Evolutionary conservation across 2,329 filamentous ascomycete genomes (phyloP).

Genomic region (Claviceps capensis): DNA sequence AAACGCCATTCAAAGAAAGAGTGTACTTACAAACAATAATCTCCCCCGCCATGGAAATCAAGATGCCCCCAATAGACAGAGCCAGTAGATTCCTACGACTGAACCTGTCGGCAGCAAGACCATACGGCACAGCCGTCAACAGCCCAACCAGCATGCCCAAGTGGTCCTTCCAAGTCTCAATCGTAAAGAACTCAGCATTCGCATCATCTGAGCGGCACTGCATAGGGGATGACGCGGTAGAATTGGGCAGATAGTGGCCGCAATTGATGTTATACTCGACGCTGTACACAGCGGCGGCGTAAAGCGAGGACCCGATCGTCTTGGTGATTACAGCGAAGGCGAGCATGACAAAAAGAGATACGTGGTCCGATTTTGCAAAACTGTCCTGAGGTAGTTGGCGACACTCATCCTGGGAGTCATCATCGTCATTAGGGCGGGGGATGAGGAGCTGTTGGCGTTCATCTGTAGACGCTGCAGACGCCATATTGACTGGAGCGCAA

Average conservation of each 20-base stretch:
- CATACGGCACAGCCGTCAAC: constrained; percentile 3
- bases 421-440: not conserved
- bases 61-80: not conserved
- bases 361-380: not conserved
- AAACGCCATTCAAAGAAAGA: not conserved
- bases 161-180: not conserved
- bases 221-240: not conserved
- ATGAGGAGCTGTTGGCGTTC: constrained; percentile 3
- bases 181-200: not conserved
- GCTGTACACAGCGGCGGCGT: not conserved
- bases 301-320: not conserved
- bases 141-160: not conserved
- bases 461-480: not conserved
- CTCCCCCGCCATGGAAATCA: constrained; percentile 3
- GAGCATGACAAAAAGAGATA: constrained; percentile 1
- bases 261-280: constrained; percentile 3
- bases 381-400: constrained; percentile 3
- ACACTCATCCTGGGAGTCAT: not conserved
- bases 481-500: not conserved
- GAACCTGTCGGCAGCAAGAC: constrained; percentile 4
- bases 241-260: not conserved
- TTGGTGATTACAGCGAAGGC: not conserved
- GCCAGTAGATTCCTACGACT: constrained; percentile 4
- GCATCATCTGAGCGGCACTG: not conserved
- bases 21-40: constrained; percentile 2